Base-by-base conservation (phyloP, 1,284 basidiomycete species). In the Hemileccinum hortonii region DNA sequence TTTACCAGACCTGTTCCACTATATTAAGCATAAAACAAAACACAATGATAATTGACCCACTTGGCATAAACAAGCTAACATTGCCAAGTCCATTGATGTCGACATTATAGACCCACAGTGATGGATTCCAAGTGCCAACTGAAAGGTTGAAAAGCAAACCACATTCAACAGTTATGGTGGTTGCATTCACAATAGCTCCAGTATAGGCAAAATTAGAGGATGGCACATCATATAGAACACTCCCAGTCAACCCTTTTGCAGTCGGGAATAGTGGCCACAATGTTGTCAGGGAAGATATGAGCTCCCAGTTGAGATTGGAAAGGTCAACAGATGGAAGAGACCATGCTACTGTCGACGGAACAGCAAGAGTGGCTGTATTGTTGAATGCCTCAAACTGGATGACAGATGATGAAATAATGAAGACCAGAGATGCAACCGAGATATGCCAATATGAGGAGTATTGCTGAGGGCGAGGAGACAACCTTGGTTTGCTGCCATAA, bases 181-280 rank as follows among this genome's bases (percentile, higher is more conserved):
- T 50, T 16, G 35, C 44, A 33, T 60, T 48, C 7, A 61, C 57
- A 15, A 22, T 0, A 4, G 60, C 62, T 0, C 24, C 39, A 15
- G 26, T 42, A 8, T 56, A 52, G 7, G 12, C 7, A 15, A 18
- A 11, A 14, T 22, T 19, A 3, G 49, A 1, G 0, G 10, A 22
- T 30, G 57, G 50, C 1, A 52, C 46, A 32, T 61, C 62, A 52
- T 53, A 61, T 10, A 61, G 6, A 6, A 33, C 49, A 4, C 14
- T 59, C 0, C 51, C 47, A 40, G 6, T 15, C 18, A 64, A n/a
- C 3, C 60, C 60, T 7, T 51, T 56, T 1, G 45, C 46, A 35
- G 48, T 47, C 9, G 50, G 4, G 0, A 61, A 24, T 3, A 42
- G 35, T 24, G 47, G 43, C 40, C 49, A 50, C 11, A 55, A 3